Evolutionary conservation across 2,329 filamentous ascomycete species (phyloP).

Genomic region (Ceratocystiopsis sp.): DNA sequence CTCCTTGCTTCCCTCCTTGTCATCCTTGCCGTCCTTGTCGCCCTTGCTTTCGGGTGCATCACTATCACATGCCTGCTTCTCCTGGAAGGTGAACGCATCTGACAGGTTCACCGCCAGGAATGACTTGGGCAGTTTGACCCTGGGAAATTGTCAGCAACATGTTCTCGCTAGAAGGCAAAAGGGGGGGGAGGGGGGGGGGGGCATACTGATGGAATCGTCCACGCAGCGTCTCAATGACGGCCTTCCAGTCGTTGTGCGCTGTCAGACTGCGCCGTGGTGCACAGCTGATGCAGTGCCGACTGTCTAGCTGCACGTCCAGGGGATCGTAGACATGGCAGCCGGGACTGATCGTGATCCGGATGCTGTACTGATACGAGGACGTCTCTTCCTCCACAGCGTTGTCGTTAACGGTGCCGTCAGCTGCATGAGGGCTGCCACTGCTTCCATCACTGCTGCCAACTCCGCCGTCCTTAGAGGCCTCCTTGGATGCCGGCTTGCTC

Average conservation of each 20-base stretch:
- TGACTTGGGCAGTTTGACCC: slow-evolving; percentile 49
- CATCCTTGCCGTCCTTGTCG: background rate
- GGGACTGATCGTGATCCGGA: slow-evolving; percentile 87
- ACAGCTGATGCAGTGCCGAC: slow-evolving; percentile 88
- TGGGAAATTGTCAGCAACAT: slow-evolving; percentile 12
- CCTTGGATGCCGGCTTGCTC: slow-evolving; percentile 22
- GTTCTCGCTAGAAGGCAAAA: slow-evolving; percentile 2
- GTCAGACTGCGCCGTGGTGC: slow-evolving; percentile 82
- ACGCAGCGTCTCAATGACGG: slow-evolving; percentile 86
- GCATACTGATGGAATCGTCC: slow-evolving; percentile 89
- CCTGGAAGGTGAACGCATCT: slow-evolving; percentile 43
- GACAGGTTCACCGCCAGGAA: slow-evolving; percentile 49
- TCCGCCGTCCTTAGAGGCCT: background rate
- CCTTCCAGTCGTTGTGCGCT: slow-evolving; percentile 84
- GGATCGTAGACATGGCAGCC: slow-evolving; percentile 95
- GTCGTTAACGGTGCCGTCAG: background rate
- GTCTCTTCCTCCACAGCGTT: slow-evolving; percentile 25
- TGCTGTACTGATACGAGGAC: slow-evolving; percentile 73
- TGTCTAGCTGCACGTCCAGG: slow-evolving; percentile 88
- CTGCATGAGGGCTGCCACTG: background rate
- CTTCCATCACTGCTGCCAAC: background rate
- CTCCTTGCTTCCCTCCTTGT: background rate
- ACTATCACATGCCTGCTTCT: slow-evolving; percentile 30
- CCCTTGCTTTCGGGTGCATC: slow-evolving; percentile 15
- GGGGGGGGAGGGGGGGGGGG: slow-evolving; percentile 8